Conservation (phyloP, 148 eudicot species). For the Cornus controversa region DNA sequence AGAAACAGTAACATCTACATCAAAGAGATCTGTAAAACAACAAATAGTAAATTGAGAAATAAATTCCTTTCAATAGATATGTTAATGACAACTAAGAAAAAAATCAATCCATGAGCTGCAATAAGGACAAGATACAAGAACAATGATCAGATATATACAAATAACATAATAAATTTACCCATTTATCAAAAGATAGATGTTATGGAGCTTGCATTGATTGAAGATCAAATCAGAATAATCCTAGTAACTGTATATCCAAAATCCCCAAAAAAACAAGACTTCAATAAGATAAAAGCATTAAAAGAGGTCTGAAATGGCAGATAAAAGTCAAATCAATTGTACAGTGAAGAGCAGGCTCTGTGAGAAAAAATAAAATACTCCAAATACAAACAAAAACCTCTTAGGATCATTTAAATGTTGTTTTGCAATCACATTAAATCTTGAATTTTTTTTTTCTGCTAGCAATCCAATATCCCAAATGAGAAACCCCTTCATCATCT, state of each 20-base stretch:
- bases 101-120: not conserved
- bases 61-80: not conserved
- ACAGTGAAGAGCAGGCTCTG: not conserved
- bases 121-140: not conserved
- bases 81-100: not conserved
- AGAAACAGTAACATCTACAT: not conserved
- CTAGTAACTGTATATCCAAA: not conserved
- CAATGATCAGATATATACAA: not conserved
- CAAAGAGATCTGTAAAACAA: not conserved
- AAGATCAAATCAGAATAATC: not conserved
- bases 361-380: not conserved
- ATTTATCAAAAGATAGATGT: not conserved
- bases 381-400: not conserved
- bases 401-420: not conserved
- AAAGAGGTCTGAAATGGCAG: not conserved
- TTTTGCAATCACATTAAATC: not conserved
- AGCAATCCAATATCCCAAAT: slow-evolving; percentile 3
- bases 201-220: slow-evolving; percentile 1
- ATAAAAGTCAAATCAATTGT: slow-evolving; percentile 4
- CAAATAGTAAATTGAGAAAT: not conserved
- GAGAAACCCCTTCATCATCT: slow-evolving; percentile 1
- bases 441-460: not conserved
- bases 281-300: not conserved
- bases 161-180: not conserved
- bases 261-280: not conserved